Conservation (phyloP, 805 yeast species). For the Starmera dryadoides region DNA sequence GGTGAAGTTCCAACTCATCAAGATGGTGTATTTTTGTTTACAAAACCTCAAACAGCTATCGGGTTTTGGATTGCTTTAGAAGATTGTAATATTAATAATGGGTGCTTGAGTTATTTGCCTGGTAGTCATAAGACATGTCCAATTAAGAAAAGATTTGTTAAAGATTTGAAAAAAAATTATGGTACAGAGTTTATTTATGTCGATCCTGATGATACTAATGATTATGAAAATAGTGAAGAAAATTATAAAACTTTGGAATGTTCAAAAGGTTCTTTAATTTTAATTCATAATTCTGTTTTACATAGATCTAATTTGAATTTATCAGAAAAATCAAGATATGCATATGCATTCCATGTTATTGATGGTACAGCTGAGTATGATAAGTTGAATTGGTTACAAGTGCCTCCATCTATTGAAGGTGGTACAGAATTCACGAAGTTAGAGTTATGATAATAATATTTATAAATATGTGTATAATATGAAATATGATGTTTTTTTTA, state of each 20-base stretch:
- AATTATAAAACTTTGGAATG: slow-evolving; percentile 50
- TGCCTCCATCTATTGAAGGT: slow-evolving; percentile 53
- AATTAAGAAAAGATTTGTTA: slow-evolving; percentile 56
- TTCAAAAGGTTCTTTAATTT: slow-evolving; percentile 63
- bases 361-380: slow-evolving; percentile 63
- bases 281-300: slow-evolving; percentile 64
- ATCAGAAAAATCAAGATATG: slow-evolving; percentile 54
- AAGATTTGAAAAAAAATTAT: slow-evolving; percentile 30
- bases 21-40: slow-evolving; percentile 66
- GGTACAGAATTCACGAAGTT: slow-evolving; percentile 53
- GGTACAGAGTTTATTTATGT: slow-evolving; percentile 51
- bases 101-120: slow-evolving; percentile 62
- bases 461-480: background rate
- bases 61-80: slow-evolving; percentile 84
- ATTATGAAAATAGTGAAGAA: slow-evolving; percentile 19
- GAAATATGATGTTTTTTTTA: background rate
- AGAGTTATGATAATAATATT: background rate
- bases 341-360: slow-evolving; percentile 74
- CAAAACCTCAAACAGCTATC: slow-evolving; percentile 62
- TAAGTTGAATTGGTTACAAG: slow-evolving; percentile 66
- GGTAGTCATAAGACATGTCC: slow-evolving; percentile 60
- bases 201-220: slow-evolving; percentile 21
- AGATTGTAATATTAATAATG: slow-evolving; percentile 59
- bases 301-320: slow-evolving; percentile 63
- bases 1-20: slow-evolving; percentile 74